A percentile compares a stretch with the other conserved stretches of the same genome.
phyloP scores from a whole-genome alignment of 192 early-diverging fungal species.

The Glomus cerebriforme region DNA sequence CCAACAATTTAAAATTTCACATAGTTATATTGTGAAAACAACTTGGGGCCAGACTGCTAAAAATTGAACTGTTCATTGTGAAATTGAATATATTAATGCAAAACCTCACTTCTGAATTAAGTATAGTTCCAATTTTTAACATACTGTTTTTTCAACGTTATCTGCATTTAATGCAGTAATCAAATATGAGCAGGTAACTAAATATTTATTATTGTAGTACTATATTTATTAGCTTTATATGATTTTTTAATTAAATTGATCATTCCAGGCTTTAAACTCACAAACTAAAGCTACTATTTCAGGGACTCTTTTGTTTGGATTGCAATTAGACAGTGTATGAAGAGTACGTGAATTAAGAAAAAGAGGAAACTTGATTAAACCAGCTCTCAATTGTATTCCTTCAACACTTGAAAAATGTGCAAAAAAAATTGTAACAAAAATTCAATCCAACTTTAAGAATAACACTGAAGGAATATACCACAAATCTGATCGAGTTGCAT shows the following conservation, averaged over 20 bases:
- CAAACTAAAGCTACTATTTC: neutral
- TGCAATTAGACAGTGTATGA: neutral
- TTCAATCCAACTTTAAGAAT: neutral
- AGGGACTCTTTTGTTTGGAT: neutral
- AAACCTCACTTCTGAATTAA: neutral
- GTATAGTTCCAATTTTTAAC: neutral
- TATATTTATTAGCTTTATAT: no score
- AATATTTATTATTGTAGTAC: neutral
- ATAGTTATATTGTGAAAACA: conserved; percentile 20
- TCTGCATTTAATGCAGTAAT: neutral
- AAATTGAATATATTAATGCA: conserved; percentile 4
- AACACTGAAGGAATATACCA: neutral
- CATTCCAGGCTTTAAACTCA: neutral
- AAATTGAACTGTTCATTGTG: neutral
- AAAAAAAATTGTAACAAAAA: conserved; percentile 5
- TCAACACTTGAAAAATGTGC: conserved; percentile 12
- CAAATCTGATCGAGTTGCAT: neutral
- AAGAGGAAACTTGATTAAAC: conserved; percentile 7
- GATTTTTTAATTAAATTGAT: neutral
- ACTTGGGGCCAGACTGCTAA: neutral
- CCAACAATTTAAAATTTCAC: neutral
- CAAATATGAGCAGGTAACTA: neutral
- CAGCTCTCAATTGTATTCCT: neutral
- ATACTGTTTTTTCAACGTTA: neutral
- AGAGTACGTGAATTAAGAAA: neutral